Evolutionary conservation across 139 green algal species (phyloP), one percentile per base, ranked within the genome.

Genomic region (Chlamydomonas applanata): DNA sequence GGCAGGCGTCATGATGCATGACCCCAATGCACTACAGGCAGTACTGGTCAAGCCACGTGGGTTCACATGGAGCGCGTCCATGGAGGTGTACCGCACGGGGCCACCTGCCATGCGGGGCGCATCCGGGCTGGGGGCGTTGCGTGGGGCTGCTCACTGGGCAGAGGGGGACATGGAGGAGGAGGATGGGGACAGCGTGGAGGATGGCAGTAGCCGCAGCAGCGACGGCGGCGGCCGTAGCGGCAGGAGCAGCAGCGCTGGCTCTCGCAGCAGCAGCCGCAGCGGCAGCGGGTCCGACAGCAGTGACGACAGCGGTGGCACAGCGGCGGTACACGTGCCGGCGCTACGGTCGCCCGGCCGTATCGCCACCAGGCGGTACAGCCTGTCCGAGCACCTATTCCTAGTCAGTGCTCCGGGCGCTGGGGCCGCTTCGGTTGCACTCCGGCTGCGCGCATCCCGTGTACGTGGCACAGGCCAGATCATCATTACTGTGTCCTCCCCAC

Each of bases 31-130:
- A 24, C 59, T 66, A 4, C 20, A 40, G 16, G 25, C 20, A 4
- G n/a, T 27, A 3, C 27, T 66, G n/a, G 59, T 66, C 25, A n/a
- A 27, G n/a, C 59, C 59, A n/a, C 59, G 59, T 5, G 59, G 59
- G 20, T 66, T 66, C 59, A 66, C 59, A 44, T 66, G 59, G 59
- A 40, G n/a, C 59, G 59, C 25, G 3, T 35, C 59, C 25, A 66
- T 66, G 59, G 59, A 66, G n/a, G 59, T 66, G 9, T 35, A 66
- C 59, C 25, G 20, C 25, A 3, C 17, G 2, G 59, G 20, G 7
- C 40, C 40, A 11, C 40, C 40, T 19, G 40, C 40, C n/a, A n/a
- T 49, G 40, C 40, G 7, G 7, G 7, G 40, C 7, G 11, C 40
- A 49, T 49, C 7, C 40, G 7, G 40, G 40, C 40, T 49, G 40